Conservation (phyloP, 2,329 filamentous ascomycete genomes). For the Colletotrichum navitas region DNA sequence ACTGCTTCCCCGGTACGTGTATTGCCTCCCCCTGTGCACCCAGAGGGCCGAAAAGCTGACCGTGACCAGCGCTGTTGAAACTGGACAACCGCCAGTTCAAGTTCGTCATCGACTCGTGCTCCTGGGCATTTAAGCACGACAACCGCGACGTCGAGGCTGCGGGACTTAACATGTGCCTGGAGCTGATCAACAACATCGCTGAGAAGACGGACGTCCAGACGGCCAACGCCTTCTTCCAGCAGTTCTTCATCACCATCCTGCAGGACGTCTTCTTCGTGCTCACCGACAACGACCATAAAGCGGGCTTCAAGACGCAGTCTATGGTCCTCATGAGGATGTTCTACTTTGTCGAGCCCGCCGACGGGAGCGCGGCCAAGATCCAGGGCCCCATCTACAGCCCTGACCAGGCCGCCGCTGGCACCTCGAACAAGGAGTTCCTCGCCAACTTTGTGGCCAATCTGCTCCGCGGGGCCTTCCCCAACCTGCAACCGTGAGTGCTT, state of each 20-base stretch:
- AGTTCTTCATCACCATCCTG: conserved; percentile 94
- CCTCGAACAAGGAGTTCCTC: conserved; percentile 91
- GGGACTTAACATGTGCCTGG: conserved; percentile 96
- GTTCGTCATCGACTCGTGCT: conserved; percentile 98
- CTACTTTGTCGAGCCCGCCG: conserved; percentile 86
- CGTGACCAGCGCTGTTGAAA: conserved; percentile 80
- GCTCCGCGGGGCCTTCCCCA: conserved; percentile 90
- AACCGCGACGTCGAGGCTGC: conserved; percentile 98
- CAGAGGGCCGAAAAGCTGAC: conserved; percentile 32
- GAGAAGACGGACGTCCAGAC: conserved; percentile 84
- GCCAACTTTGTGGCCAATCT: conserved; percentile 88
- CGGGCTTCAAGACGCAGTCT: conserved; percentile 98
- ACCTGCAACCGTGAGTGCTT: conserved; percentile 84
- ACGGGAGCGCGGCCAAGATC: conserved; percentile 82
- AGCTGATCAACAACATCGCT: conserved; percentile 97
- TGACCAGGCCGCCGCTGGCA: conserved; percentile 86
- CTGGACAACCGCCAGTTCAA: conserved; percentile 98
- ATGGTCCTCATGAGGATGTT: conserved; percentile 95
- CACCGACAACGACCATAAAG: conserved; percentile 98
- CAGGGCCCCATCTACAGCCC: conserved; percentile 89
- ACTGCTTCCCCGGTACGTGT: conserved; percentile 85
- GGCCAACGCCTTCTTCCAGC: conserved; percentile 96
- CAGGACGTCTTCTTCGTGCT: conserved; percentile 99
- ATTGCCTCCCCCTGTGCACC: not conserved
- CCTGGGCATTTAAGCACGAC: conserved; percentile 99